Base-by-base conservation (phyloP, 257 asterid species). In the Mentha longifolia region DNA sequence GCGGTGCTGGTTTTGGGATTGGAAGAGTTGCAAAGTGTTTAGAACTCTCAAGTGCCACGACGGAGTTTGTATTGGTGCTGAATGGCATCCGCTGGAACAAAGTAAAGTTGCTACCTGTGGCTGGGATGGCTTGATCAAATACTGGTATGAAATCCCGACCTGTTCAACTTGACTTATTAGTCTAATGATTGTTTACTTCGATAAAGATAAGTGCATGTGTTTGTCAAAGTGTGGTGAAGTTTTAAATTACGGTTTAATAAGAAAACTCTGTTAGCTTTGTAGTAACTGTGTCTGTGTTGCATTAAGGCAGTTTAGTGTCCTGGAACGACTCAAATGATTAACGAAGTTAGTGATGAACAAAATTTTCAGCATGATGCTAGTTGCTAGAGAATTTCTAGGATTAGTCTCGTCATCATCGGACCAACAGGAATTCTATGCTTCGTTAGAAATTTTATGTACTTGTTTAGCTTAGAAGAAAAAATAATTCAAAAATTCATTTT, bases 81-180 rank as follows among this genome's bases (percentile, higher is more conserved):
- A 73, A 67, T 95, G 99, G 99, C 99, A 95, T 88, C 99, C 99
- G 3, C 74, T 95, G 86, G 99, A 95, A 61, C 99, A 95, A 78
- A 95, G 99, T 76, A 95, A 90, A 88, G 98, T 95, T 76, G 99
- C 99, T 51, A 95, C 99, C n/a, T 92, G 99, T 74, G 99, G 99
- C 37, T 95, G 99, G 99, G 99, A 95, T 80, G 99, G 98, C 82
- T 84, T 89, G 76, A 95, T 95, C 83, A 95, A 95, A 78, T 95
- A 95, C 90, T 95, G 99, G 99, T 89, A 82, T n/a, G 83, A 16
- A 22, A 55, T 68, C 79, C 72, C 35, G 11, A 64, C 65, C 80
- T 67, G 56, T 58, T 60, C 49, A 25, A 49, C 19, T 3, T 51
- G 58, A 65, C 50, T 33, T 31, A 33, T 78, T n/a, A 13, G 68